Base-by-base conservation (phyloP, 2,329 filamentous ascomycete genomes). In the Diaporthe ampelina region DNA sequence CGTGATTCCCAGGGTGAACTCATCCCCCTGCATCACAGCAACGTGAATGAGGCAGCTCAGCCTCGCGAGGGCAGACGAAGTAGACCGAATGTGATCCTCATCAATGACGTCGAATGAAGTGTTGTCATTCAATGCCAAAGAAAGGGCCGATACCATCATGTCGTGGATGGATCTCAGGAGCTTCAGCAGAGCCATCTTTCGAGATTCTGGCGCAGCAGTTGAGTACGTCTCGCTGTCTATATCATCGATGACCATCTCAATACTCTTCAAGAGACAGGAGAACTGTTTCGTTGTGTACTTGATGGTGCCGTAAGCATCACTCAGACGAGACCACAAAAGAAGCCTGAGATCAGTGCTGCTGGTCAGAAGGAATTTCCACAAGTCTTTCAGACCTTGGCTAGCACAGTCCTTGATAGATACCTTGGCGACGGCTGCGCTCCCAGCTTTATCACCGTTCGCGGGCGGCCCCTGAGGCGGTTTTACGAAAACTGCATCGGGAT, bases 301-400 rank as follows among this genome's bases (percentile, higher is more conserved):
- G 75, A 99, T 97, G 10, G 90, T 90, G 70, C 92, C 89, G 79
- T 99, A 99, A 0, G 97, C 96, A 77, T 97, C 94, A 50, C 94
- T 92, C n/a, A 99, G 88, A 68, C 95, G 92, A 76, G 94, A 93
- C 97, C 97, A 99, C 1, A 99, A 87, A 77, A 97, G 95, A 1
- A 98, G 85, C 48, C 94, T 92, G 68, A 98, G 85, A 70, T 95
- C 94, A 1, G 95, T 93, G 79, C 93, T 95, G 57, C 95, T 95
- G 63, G 90, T 92, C 70, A 93, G 89, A 4, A 99, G 86, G 77
- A 98, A 98, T 73, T 94, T 94, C 84, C 94, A 93, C 81, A 99
- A 91, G 79, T 98, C 95, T 63, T 90, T 89, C 24, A 95, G 85
- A 32, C 90, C 88, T 78, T 90, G 87, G 54, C 84, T 86, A 61